Evolutionary conservation across 768 basidiomycete species (phyloP).

Genomic region (Tylopilus rubrobrunneus): DNA sequence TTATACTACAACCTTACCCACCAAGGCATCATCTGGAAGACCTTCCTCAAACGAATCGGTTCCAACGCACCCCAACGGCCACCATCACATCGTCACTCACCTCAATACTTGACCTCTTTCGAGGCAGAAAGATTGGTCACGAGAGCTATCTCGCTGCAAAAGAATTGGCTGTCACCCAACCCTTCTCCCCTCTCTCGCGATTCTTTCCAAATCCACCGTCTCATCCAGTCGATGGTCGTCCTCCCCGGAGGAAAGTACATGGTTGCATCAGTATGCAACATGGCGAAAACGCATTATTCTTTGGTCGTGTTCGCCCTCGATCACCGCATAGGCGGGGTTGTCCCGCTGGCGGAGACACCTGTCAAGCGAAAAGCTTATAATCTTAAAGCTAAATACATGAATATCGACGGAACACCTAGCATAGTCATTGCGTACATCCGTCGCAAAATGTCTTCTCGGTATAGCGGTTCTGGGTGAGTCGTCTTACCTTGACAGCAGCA

Average conservation of each 20-base stretch:
- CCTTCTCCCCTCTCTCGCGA: constrained; percentile 31
- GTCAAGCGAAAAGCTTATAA: constrained; percentile 52
- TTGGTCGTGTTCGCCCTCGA: constrained; percentile 56
- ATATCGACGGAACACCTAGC: constrained; percentile 38
- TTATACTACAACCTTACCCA: constrained; percentile 61
- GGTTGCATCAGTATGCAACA: constrained; percentile 54
- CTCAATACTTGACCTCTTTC: constrained; percentile 30
- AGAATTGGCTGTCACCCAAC: constrained; percentile 49
- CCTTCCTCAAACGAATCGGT: constrained; percentile 49
- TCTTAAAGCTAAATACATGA: constrained; percentile 60
- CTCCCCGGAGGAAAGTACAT: constrained; percentile 69
- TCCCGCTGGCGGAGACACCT: constrained; percentile 47
- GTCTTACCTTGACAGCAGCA: neutral
- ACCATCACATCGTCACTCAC: constrained; percentile 48
- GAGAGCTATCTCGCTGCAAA: constrained; percentile 55
- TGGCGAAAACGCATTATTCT: constrained; percentile 41
- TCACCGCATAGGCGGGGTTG: constrained; percentile 38
- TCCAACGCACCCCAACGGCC: constrained; percentile 60
- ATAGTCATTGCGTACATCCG: constrained; percentile 55
- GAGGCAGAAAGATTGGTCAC: constrained; percentile 56
- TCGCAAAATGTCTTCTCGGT: constrained; percentile 29
- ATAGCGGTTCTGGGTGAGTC: constrained; percentile 16
- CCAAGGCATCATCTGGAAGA: constrained; percentile 67
- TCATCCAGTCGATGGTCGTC: constrained; percentile 50
- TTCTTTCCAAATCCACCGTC: constrained; percentile 28